Evolutionary conservation across 768 basidiomycete genomes (phyloP).

Genomic region (Clitopilus hobsonii): DNA sequence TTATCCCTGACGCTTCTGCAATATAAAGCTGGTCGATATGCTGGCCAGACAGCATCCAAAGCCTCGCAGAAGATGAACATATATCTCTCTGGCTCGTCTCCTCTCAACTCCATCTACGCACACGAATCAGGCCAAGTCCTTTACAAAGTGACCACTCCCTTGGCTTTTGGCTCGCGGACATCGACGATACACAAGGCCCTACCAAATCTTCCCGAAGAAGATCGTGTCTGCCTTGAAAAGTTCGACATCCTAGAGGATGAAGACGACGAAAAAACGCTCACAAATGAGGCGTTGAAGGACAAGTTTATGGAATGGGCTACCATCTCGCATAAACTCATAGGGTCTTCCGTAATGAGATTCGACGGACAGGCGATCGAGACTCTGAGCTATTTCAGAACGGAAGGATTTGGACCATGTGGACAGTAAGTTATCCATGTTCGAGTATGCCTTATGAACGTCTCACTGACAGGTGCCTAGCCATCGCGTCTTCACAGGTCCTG

Average conservation of each 20-base stretch:
- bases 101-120: constrained; percentile 15
- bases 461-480: constrained; percentile 6
- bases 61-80: constrained; percentile 10
- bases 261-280: not conserved
- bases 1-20: not conserved
- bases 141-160: constrained; percentile 17
- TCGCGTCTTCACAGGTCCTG: constrained; percentile 16
- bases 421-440: constrained; percentile 9
- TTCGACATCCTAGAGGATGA: not conserved
- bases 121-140: constrained; percentile 15
- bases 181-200: constrained; percentile 7
- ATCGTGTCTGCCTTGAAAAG: not conserved
- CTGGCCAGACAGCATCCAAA: not conserved
- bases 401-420: constrained; percentile 14
- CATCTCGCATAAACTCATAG: constrained; percentile 27
- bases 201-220: not conserved
- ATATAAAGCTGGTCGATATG: not conserved
- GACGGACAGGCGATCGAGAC: constrained; percentile 19
- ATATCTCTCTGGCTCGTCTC: constrained; percentile 13
- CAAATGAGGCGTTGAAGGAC: constrained; percentile 18
- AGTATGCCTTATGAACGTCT: not conserved
- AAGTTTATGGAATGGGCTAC: constrained; percentile 24
- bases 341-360: constrained; percentile 23
- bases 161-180: constrained; percentile 12
- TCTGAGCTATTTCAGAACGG: constrained; percentile 18